Evolutionary conservation across 2,329 filamentous ascomycete species (phyloP), one percentile per base, ranked within the genome.

Genomic region (Blumeriella jaapii): DNA sequence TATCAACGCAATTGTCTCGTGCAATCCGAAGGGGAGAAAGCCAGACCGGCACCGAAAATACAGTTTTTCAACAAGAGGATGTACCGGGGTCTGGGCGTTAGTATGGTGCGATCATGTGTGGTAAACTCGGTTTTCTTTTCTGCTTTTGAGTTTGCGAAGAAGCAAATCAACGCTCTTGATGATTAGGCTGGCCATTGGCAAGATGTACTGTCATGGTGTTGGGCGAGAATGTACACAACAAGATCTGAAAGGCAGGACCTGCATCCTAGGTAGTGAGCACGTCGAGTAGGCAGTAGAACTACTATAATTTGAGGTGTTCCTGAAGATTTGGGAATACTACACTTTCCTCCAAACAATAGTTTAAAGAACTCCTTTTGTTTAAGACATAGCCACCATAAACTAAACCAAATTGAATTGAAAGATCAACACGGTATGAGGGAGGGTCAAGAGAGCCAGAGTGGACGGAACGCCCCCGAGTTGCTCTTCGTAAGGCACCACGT

Each of bases 61-160:
- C 68, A 80, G 40, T 87, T 85, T 59, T 82, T 85, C 59, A 74
- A 80, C 51, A 67, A 67, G 35, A 72, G 78, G 44, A 86, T 86
- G 74, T 93, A 91, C 59, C 76, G 82, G 49, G 84, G 83, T 18
- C 67, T 93, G 3, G 82, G 78, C 14, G 83, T 91, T 16, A 87
- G 82, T 23, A 87, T 91, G 76, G 71, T 74, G 46, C 76, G 84
- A 37, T 87, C 82, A 9, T 86, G 81, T 51, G 67, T 84, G 34
- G 77, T 91, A 48, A 93, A 93, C 56, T 82, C 83, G 47, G 82
- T 93, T 51, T 93, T 93, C 67, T 93, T 93, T 62, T 86, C 82
- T 27, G 80, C 78, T 24, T 93, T 91, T 55, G 84, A 93, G 60
- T 78, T 84, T 50, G 70, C 83, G 50, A 91, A 91, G 62, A 78